Percentiles rank a stretch among this genome's conserved stretches.
Conservation (phyloP, 139 green algal species). For the Zygnema circumcarinatum region DNA sequence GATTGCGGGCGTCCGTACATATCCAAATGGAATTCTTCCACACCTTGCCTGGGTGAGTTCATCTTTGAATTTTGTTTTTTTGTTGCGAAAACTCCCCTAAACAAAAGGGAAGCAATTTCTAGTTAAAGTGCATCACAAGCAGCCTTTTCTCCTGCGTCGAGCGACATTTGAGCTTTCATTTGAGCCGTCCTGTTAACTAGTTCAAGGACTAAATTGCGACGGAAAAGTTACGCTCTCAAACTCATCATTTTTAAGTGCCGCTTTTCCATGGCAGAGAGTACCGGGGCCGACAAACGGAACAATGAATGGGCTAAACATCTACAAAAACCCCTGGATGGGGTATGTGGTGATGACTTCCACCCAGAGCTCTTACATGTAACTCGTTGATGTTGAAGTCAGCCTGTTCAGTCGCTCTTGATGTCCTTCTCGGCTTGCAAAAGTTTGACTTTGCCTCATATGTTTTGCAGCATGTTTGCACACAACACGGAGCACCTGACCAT, state of each 20-base stretch:
- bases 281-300: neutral
- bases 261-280: neutral
- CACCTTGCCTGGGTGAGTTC: neutral
- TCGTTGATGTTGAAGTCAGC: neutral
- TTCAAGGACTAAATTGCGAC: neutral
- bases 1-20: constrained; percentile 25
- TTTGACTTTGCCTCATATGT: neutral
- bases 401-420: neutral
- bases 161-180: neutral
- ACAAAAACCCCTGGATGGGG: neutral
- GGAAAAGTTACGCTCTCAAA: neutral
- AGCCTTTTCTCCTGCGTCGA: neutral
- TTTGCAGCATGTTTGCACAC: constrained; percentile 38
- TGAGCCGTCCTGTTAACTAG: neutral
- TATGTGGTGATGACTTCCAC: neutral
- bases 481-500: constrained; percentile 19
- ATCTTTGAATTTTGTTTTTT: neutral
- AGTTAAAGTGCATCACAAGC: no score
- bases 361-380: neutral
- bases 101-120: no score
- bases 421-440: neutral
- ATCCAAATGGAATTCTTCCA: constrained; percentile 29
- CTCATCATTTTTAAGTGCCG: neutral
- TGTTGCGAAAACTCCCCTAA: neutral
- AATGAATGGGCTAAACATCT: neutral